These are phyloP conservation scores for Drosera capensis DNA, from an alignment of 148 eudicot genomes.

Conservation along the genomic window DNA sequence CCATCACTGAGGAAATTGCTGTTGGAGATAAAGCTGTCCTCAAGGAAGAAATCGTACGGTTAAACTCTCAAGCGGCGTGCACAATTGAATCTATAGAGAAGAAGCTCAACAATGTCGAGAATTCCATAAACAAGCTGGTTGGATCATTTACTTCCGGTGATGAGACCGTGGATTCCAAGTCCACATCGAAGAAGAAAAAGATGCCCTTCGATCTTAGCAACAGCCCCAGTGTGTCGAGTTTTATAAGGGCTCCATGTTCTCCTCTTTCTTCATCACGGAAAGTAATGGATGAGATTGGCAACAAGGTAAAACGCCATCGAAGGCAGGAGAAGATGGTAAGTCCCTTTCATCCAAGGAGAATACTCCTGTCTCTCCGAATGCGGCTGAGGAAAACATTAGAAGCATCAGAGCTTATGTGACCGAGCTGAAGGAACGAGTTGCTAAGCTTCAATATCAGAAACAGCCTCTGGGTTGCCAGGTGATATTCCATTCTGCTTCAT, in stretches of 20 bases:
- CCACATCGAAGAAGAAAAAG: slow-evolving; percentile 52
- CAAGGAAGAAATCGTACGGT: slow-evolving; percentile 66
- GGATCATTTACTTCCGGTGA: slow-evolving; percentile 31
- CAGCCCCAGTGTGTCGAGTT: slow-evolving; percentile 48
- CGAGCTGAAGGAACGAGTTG: slow-evolving; percentile 85
- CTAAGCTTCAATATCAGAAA: slow-evolving; percentile 96
- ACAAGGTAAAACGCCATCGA: slow-evolving; percentile 35
- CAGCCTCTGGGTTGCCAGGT: slow-evolving; percentile 97
- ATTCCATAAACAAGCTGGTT: slow-evolving; percentile 58
- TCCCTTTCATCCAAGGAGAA: slow-evolving; percentile 42
- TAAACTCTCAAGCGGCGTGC: slow-evolving; percentile 51
- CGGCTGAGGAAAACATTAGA: slow-evolving; percentile 76
- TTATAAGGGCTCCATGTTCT: slow-evolving; percentile 76
- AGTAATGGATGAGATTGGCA: slow-evolving; percentile 52
- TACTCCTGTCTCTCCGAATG: slow-evolving; percentile 36
- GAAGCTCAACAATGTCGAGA: slow-evolving; percentile 88
- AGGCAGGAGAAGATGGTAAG: slow-evolving; percentile 14
- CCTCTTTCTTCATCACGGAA: slow-evolving; percentile 51
- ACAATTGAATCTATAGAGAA: slow-evolving; percentile 59
- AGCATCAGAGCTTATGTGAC: slow-evolving; percentile 80
- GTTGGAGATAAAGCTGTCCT: slow-evolving; percentile 46
- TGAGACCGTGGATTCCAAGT: slow-evolving; percentile 39
- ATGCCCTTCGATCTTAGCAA: slow-evolving; percentile 47
- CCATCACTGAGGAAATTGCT: slow-evolving; percentile 34
- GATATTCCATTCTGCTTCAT: slow-evolving; percentile 2